Evolutionary conservation across 148 eudicot species (phyloP).

Genomic region (Rhododendron simsii): DNA sequence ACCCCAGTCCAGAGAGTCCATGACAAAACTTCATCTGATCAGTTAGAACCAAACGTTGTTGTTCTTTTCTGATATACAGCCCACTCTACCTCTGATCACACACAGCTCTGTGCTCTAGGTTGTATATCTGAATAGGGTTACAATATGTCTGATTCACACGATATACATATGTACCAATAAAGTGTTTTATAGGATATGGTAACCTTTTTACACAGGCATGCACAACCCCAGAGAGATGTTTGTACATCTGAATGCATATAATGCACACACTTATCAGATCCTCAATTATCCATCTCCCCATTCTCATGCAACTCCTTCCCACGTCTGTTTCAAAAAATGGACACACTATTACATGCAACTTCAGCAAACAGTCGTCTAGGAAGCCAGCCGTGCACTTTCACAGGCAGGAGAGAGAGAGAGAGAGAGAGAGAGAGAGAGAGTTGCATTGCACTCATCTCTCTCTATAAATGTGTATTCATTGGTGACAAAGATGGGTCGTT

Average conservation of each 20-base stretch:
- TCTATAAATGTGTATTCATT: not conserved
- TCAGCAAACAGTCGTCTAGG: constrained; percentile 6
- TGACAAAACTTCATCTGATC: constrained; percentile 1
- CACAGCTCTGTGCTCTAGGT: constrained; percentile 2
- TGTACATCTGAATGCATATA: not conserved
- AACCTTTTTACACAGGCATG: constrained; percentile 5
- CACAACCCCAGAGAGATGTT: not conserved
- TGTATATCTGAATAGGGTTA: not conserved
- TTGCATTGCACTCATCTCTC: not conserved
- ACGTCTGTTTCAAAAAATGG: constrained; percentile 23
- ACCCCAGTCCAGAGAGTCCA: not conserved
- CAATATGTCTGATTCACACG: not conserved
- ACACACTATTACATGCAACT: constrained; percentile 16
- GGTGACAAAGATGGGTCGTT: constrained; percentile 16
- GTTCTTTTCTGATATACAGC: not conserved
- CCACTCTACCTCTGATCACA: not conserved
- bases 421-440: not conserved
- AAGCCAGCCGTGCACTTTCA: not conserved
- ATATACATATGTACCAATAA: not conserved
- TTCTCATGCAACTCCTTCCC: constrained; percentile 29
- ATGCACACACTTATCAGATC: not conserved
- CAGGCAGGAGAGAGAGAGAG: not conserved
- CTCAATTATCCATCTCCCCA: constrained; percentile 5
- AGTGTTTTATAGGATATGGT: not conserved
- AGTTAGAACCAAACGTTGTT: not conserved